Evolutionary conservation across 495 filamentous ascomycete genomes (phyloP).

Genomic region (Parathielavia hyrcaniae): DNA sequence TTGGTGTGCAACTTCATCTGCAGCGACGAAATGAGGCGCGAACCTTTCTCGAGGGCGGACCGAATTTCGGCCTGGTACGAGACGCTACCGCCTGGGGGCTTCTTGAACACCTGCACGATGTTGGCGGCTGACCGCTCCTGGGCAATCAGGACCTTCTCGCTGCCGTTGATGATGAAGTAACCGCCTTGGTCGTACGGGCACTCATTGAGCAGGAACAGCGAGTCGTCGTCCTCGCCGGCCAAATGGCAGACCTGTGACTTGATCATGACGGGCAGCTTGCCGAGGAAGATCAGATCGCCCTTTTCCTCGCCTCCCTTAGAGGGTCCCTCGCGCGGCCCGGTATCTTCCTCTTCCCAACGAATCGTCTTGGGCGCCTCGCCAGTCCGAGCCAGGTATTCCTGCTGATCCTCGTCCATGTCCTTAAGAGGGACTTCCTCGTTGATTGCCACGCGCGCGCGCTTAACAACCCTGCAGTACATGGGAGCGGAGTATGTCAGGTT

Average conservation of each 20-base stretch:
- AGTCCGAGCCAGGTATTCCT: conserved; percentile 40
- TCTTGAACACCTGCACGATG: conserved; percentile 98
- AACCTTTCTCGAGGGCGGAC: conserved; percentile 93
- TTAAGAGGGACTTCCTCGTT: conserved; percentile 61
- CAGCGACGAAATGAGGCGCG: conserved; percentile 82
- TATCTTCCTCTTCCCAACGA: conserved; percentile 53
- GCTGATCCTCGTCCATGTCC: conserved; percentile 57
- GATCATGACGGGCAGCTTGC: conserved; percentile 94
- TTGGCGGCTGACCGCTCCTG: conserved; percentile 97
- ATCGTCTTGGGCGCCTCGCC: conserved; percentile 49
- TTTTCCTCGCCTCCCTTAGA: conserved; percentile 38
- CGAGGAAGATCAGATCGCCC: conserved; percentile 62
- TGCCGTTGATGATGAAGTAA: conserved; percentile 99
- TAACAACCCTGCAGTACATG: conserved; percentile 77
- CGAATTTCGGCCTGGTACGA: conserved; percentile 93
- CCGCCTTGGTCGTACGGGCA: conserved; percentile 97
- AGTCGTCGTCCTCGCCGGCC: conserved; percentile 69
- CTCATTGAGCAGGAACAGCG: conserved; percentile 81
- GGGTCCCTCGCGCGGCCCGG: conserved; percentile 34
- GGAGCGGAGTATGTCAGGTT: conserved; percentile 93
- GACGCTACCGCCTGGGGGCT: conserved; percentile 76
- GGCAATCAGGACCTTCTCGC: conserved; percentile 96
- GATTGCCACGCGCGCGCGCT: conserved; percentile 70
- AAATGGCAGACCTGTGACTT: conserved; percentile 91
- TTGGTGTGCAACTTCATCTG: conserved; percentile 82